These are phyloP conservation scores for Alnus rubra DNA, from an alignment of 306 rosid species.

Conservation along the genomic window DNA sequence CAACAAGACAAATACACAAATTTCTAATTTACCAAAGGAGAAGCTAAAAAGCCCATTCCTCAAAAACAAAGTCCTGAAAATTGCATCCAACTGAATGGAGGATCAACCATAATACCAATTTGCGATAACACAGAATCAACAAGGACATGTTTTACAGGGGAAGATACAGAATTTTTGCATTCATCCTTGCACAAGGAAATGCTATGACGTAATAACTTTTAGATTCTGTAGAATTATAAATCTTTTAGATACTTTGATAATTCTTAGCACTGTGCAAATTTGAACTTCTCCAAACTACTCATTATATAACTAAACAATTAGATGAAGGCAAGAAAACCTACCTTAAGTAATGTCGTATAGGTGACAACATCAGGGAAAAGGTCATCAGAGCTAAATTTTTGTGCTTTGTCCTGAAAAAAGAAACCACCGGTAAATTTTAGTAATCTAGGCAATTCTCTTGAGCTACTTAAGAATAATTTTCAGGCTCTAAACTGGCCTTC, in stretches of 20 bases:
- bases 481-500: conserved; percentile 55
- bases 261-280: not conserved
- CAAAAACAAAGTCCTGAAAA: not conserved
- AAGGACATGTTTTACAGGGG: not conserved
- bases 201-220: not conserved
- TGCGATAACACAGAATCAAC: not conserved
- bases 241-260: not conserved
- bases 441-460: conserved; percentile 24
- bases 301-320: too few species aligned
- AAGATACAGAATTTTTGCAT: not conserved
- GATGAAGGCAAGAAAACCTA: conserved; percentile 23
- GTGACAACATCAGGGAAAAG: conserved; percentile 78
- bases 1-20: conserved; percentile 4
- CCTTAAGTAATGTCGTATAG: conserved; percentile 75
- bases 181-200: not conserved
- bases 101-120: not conserved
- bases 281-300: too few species aligned
- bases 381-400: conserved; percentile 33
- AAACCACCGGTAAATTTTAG: conserved; percentile 24
- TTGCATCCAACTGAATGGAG: not conserved
- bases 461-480: conserved; percentile 10
- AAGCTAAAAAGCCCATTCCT: not conserved
- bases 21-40: not conserved
- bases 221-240: not conserved
- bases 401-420: conserved; percentile 52